These are phyloP conservation scores for Coemansia sp. DNA, from an alignment of 192 early-diverging fungal genomes.

Conservation along the genomic window DNA sequence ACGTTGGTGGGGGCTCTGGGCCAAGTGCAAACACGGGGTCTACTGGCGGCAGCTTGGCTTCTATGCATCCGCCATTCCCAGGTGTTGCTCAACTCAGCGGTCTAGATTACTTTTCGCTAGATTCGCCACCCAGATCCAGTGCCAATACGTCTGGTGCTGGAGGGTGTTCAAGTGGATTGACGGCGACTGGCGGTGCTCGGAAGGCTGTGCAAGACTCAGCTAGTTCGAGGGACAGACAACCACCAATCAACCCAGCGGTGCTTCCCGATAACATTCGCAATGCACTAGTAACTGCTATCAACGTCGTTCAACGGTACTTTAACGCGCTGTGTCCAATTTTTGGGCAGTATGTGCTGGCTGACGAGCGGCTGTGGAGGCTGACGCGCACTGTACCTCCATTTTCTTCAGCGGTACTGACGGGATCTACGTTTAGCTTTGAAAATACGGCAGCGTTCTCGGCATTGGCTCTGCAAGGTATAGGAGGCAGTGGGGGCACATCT, in stretches of 20 bases:
- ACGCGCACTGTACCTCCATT: slow-evolving; percentile 38
- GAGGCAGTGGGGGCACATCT: slow-evolving; percentile 2
- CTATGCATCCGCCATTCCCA: slow-evolving; percentile 36
- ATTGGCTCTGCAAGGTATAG: neutral
- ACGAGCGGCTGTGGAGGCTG: slow-evolving; percentile 46
- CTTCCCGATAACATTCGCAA: slow-evolving; percentile 38
- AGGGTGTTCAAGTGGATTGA: neutral
- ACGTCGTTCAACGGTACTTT: slow-evolving; percentile 46
- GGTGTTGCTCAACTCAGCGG: slow-evolving; percentile 46
- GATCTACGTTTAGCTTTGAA: slow-evolving; percentile 29
- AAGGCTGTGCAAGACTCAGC: neutral
- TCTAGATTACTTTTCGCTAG: slow-evolving; percentile 29
- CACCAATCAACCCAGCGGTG: slow-evolving; percentile 9
- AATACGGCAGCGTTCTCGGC: slow-evolving; percentile 27
- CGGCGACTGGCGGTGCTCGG: neutral
- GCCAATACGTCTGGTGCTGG: neutral
- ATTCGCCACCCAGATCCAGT: neutral
- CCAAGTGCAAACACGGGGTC: neutral
- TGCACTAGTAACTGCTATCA: slow-evolving; percentile 29
- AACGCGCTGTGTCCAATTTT: slow-evolving; percentile 42
- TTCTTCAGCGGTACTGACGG: slow-evolving; percentile 43
- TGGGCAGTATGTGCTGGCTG: slow-evolving; percentile 41
- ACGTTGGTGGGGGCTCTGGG: neutral
- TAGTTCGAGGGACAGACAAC: neutral
- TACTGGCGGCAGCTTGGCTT: neutral